These are phyloP conservation scores for Picochlorum sp. DNA, from an alignment of 139 green algal genomes.

Conservation along the genomic window DNA sequence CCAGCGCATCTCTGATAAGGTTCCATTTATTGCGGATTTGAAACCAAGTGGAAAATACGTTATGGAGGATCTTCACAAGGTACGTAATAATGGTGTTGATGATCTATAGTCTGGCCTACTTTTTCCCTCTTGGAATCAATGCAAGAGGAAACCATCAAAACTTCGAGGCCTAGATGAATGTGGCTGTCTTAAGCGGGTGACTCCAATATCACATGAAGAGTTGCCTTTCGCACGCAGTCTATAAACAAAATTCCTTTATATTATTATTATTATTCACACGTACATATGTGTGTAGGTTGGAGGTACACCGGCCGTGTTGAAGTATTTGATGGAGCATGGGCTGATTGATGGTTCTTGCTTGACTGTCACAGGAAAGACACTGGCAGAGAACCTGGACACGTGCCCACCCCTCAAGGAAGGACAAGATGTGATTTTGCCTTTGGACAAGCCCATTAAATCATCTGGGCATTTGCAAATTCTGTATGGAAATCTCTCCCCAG, in stretches of 20 bases:
- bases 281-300: constrained; percentile 45
- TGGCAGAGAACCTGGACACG: constrained; percentile 84
- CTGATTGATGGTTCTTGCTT: constrained; percentile 83
- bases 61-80: constrained; percentile 98
- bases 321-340: constrained; percentile 86
- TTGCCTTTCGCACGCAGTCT: constrained; percentile 8
- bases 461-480: constrained; percentile 71
- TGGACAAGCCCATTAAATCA: constrained; percentile 85
- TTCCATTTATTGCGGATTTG: constrained; percentile 94
- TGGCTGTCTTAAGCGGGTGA: constrained; percentile 1
- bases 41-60: constrained; percentile 94
- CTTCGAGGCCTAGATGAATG: constrained; percentile 1
- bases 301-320: constrained; percentile 90
- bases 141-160: constrained; percentile 1
- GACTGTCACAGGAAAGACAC: constrained; percentile 85
- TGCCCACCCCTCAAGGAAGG: constrained; percentile 73
- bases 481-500: constrained; percentile 92
- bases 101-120: neutral
- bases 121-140: neutral
- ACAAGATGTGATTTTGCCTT: constrained; percentile 78
- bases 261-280: neutral
- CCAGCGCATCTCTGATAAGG: constrained; percentile 75
- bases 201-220: constrained; percentile 8
- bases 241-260: too few relatives aligned
- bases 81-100: constrained; percentile 4